Evolutionary conservation across 176 grass and related monocot species (phyloP).

Genomic region (Phyllostachys edulis): DNA sequence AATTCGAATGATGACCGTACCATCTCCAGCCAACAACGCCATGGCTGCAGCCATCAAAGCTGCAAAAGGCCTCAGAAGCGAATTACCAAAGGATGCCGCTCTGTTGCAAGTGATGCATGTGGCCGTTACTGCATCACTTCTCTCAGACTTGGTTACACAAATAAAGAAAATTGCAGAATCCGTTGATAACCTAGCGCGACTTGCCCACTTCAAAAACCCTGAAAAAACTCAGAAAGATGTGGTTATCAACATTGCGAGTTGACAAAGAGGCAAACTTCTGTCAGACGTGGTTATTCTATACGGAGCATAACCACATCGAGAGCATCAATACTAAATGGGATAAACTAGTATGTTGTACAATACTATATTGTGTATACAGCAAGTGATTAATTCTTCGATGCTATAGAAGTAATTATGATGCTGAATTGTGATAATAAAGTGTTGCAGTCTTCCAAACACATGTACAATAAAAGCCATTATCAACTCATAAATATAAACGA

Average conservation of each 20-base stretch:
- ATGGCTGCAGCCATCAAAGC: conserved; percentile 48
- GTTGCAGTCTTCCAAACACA: not conserved
- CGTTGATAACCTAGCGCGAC: conserved; percentile 54
- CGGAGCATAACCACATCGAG: not conserved
- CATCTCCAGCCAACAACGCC: conserved; percentile 34
- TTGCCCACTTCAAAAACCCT: conserved; percentile 52
- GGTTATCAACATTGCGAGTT: conserved; percentile 37
- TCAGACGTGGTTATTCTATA: not conserved
- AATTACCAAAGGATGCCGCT: conserved; percentile 33
- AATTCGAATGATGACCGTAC: conserved; percentile 47
- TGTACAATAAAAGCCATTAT: not conserved
- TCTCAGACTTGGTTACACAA: conserved; percentile 59
- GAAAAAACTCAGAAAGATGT: conserved; percentile 43
- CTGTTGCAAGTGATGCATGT: conserved; percentile 55
- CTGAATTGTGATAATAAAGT: conserved; percentile 21
- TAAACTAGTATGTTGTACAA: not conserved
- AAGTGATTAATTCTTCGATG: conserved; percentile 43
- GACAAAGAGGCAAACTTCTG: not conserved
- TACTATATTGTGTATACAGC: conserved; percentile 26
- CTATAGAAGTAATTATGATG: conserved; percentile 47
- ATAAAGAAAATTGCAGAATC: conserved; percentile 45
- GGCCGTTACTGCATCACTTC: conserved; percentile 60
- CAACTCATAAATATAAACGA: not conserved
- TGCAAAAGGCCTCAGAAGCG: conserved; percentile 26
- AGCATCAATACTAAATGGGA: conserved; percentile 7